phyloP scores from a whole-genome alignment of 2,329 filamentous ascomycete genomes.

The Ilyonectria mors-panacis region DNA sequence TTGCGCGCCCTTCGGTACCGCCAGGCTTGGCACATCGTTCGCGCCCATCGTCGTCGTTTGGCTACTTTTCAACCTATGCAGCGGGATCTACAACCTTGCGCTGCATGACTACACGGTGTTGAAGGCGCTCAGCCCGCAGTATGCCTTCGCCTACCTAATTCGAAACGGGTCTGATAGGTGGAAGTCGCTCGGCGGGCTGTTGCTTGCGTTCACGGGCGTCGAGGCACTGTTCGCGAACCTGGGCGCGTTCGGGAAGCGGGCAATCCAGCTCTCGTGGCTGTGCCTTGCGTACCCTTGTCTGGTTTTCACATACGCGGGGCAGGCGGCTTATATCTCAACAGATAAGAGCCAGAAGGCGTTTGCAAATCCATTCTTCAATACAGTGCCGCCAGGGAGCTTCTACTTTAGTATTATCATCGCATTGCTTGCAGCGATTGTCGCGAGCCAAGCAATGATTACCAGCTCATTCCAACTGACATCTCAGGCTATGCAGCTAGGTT shows the following conservation, averaged over 20 bases:
- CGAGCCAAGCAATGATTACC: slow-evolving; percentile 85
- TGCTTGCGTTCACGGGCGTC: slow-evolving; percentile 84
- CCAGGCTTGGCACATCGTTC: slow-evolving; percentile 72
- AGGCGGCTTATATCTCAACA: slow-evolving; percentile 79
- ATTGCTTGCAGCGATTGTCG: slow-evolving; percentile 80
- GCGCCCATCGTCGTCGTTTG: slow-evolving; percentile 78
- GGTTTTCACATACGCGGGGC: slow-evolving; percentile 77
- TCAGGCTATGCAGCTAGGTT: slow-evolving; percentile 79
- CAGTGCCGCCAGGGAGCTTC: slow-evolving; percentile 76
- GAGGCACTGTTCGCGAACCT: slow-evolving; percentile 85
- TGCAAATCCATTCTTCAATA: slow-evolving; percentile 81
- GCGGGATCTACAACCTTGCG: slow-evolving; percentile 75
- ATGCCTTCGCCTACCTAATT: slow-evolving; percentile 72
- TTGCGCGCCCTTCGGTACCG: slow-evolving; percentile 74
- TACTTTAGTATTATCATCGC: slow-evolving; percentile 79
- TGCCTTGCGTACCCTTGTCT: slow-evolving; percentile 77
- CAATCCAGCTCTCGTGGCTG: slow-evolving; percentile 82
- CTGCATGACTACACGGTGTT: slow-evolving; percentile 68
- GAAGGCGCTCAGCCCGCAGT: slow-evolving; percentile 71
- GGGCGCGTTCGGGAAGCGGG: slow-evolving; percentile 79
- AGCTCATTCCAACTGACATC: slow-evolving; percentile 78
- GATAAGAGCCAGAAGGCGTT: slow-evolving; percentile 61
- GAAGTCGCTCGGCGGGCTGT: slow-evolving; percentile 77
- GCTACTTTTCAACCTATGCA: slow-evolving; percentile 74
- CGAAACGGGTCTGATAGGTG: slow-evolving; percentile 73